Base-by-base conservation (phyloP, 1,284 basidiomycete species). In the Melampsora larici-populina region DNA sequence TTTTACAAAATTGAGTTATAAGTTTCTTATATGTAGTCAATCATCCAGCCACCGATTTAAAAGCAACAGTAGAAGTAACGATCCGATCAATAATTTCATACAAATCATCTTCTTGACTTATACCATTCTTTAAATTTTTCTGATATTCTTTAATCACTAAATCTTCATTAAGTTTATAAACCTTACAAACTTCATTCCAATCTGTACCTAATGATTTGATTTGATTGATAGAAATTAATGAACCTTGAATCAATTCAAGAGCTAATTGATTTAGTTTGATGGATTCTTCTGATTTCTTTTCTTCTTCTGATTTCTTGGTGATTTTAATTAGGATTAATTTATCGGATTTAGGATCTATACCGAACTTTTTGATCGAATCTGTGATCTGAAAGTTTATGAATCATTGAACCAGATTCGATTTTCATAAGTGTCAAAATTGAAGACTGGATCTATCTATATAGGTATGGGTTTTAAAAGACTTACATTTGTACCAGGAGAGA, bases 401-500 rank as follows among this genome's bases (percentile, higher is more conserved):
- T 31, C 40, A 51, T n/a, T 60, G 43, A 60, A 63, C 64, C 77
- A 49, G 3, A 49, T 51, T 26, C 31, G n/a, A 33, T 73, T 24
- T 43, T 26, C 26, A 49, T 64, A 40, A 40, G 26, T 24, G 26
- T 31, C 29, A 66, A 49, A n/a, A 18, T 49, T 17, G 15, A 18
- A 18, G n/a, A n/a, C 55, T 26, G n/a, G 40, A 66, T 15, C 64
- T 36, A 36, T n/a, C 13, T 74, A 21, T 21, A 26, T 66, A 43
- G 31, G n/a, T 31, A 60, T 70, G 62, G 29, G 36, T 40, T 46
- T 21, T 55, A 66, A 43, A 69, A 26, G 15, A 81, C 86, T 70
- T 71, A 91, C 92, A 83, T 94, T 95, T 81, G 92, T 92, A 24
- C 90, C 91, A 0, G 92, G 92, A 80, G 91, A 92, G 64, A 97